phyloP scores from a whole-genome alignment of 1,284 basidiomycete genomes.

The Austroboletus novae-zelandiae region DNA sequence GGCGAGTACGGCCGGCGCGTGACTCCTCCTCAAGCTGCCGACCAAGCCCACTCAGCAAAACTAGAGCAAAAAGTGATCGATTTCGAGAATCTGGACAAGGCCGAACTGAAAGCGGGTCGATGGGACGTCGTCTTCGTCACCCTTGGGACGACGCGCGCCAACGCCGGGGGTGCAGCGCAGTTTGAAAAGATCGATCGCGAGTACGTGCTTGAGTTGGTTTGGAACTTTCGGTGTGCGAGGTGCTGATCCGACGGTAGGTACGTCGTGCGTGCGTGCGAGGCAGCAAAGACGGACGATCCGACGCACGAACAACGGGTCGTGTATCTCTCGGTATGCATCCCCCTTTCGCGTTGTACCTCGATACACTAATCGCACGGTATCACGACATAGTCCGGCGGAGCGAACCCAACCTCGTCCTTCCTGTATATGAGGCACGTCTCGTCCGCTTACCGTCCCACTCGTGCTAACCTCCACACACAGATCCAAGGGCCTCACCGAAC shows the following conservation, averaged over 20 bases:
- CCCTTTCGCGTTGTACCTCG: neutral
- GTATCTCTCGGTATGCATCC: conserved; percentile 60
- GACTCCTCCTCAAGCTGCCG: conserved; percentile 33
- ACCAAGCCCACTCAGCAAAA: conserved; percentile 35
- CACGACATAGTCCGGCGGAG: conserved; percentile 41
- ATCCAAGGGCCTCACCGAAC: conserved; percentile 75
- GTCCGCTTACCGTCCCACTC: neutral
- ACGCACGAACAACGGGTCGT: conserved; percentile 53
- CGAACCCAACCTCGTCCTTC: conserved; percentile 48
- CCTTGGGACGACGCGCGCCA: conserved; percentile 59
- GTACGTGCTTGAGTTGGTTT: conserved; percentile 36
- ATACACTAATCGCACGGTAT: neutral
- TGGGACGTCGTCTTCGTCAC: conserved; percentile 68
- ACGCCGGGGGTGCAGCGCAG: conserved; percentile 59
- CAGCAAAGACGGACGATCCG: conserved; percentile 51
- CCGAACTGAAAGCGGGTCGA: conserved; percentile 48
- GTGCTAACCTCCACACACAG: conserved; percentile 27
- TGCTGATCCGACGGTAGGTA: conserved; percentile 43
- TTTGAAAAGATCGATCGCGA: conserved; percentile 78
- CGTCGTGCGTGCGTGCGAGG: conserved; percentile 66
- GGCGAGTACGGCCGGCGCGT: conserved; percentile 66
- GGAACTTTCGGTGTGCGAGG: too few species aligned
- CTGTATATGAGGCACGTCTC: conserved; percentile 47
- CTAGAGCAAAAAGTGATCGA: conserved; percentile 62
- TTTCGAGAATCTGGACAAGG: conserved; percentile 60